These are phyloP conservation scores for Podaxis sp. DNA, from an alignment of 768 basidiomycete genomes.

Conservation along the genomic window DNA sequence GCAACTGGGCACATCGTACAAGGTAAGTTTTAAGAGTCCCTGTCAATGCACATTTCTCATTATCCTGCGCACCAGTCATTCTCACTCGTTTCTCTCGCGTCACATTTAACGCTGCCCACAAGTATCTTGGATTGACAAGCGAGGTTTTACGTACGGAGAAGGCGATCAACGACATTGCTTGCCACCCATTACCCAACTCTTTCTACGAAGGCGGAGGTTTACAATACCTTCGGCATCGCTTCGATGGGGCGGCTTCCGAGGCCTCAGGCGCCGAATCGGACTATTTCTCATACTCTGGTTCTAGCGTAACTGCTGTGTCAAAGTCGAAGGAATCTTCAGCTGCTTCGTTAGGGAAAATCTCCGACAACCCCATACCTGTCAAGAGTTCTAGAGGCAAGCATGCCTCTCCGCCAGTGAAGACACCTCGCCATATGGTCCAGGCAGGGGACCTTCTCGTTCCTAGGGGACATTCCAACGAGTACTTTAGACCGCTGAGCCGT, in stretches of 20 bases:
- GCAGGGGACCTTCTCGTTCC: slow-evolving; percentile 76
- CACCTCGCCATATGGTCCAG: slow-evolving; percentile 63
- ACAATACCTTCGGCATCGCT: slow-evolving; percentile 86
- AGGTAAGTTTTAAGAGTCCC: slow-evolving; percentile 43
- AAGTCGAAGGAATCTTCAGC: slow-evolving; percentile 24
- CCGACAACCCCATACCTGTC: slow-evolving; percentile 23
- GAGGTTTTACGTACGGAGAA: slow-evolving; percentile 97
- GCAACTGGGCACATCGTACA: slow-evolving; percentile 96
- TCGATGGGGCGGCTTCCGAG: slow-evolving; percentile 56
- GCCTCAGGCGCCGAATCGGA: slow-evolving; percentile 55
- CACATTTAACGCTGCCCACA: slow-evolving; percentile 96
- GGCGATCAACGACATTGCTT: slow-evolving; percentile 95
- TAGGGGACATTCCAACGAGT: slow-evolving; percentile 47
- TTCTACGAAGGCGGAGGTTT: slow-evolving; percentile 95
- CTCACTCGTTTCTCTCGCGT: slow-evolving; percentile 95
- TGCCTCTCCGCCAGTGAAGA: slow-evolving; percentile 16
- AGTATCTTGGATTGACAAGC: slow-evolving; percentile 90
- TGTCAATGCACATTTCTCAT: slow-evolving; percentile 14
- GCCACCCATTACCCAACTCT: slow-evolving; percentile 85
- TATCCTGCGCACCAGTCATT: slow-evolving; percentile 58
- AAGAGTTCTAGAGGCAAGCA: not conserved
- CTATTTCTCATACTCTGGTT: slow-evolving; percentile 46
- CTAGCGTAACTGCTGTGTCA: slow-evolving; percentile 22
- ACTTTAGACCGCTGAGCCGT: slow-evolving; percentile 45
- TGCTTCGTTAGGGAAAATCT: slow-evolving; percentile 27